Percentiles rank a stretch among this genome's conserved stretches.
phyloP scores from a whole-genome alignment of 2,329 filamentous ascomycete species.

The Diaporthe sp. region DNA sequence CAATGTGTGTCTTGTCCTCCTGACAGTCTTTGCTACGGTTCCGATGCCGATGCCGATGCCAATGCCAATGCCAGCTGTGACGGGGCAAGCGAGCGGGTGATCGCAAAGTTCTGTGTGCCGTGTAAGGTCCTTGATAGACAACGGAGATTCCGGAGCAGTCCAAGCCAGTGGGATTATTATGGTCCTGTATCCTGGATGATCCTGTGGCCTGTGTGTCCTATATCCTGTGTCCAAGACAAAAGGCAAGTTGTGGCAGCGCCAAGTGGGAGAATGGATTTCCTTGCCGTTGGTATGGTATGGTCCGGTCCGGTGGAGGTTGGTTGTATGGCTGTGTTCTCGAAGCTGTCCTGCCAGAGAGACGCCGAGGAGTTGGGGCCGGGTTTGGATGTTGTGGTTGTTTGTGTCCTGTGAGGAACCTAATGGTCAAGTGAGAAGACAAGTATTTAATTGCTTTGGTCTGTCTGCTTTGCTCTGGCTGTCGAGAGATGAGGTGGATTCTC shows the following conservation, averaged over 20 bases:
- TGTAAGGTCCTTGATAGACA: slow-evolving; percentile 10
- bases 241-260: slow-evolving; percentile 4
- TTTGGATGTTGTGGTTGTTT: not conserved
- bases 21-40: slow-evolving; percentile 32
- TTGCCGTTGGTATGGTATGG: not conserved
- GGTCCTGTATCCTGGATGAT: not conserved
- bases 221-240: slow-evolving; percentile 8
- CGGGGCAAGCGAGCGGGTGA: slow-evolving; percentile 9
- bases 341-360: not conserved
- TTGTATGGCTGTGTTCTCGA: not conserved
- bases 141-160: slow-evolving; percentile 13
- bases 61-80: slow-evolving; percentile 23
- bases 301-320: not conserved
- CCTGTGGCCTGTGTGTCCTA: not conserved
- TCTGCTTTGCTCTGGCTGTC: slow-evolving; percentile 10
- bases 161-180: slow-evolving; percentile 8
- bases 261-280: not conserved
- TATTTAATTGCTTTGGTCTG: not conserved
- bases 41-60: slow-evolving; percentile 27
- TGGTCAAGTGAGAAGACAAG: slow-evolving; percentile 5
- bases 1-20: slow-evolving; percentile 39
- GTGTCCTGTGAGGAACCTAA: not conserved
- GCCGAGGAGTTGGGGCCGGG: slow-evolving; percentile 2
- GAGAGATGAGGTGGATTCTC: slow-evolving; percentile 15
- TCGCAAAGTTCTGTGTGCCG: not conserved